A percentile compares a stretch with the other conserved stretches of the same genome.
phyloP scores from a whole-genome alignment of 1,139 yeast genomes.

The Meyerozyma sp. region DNA sequence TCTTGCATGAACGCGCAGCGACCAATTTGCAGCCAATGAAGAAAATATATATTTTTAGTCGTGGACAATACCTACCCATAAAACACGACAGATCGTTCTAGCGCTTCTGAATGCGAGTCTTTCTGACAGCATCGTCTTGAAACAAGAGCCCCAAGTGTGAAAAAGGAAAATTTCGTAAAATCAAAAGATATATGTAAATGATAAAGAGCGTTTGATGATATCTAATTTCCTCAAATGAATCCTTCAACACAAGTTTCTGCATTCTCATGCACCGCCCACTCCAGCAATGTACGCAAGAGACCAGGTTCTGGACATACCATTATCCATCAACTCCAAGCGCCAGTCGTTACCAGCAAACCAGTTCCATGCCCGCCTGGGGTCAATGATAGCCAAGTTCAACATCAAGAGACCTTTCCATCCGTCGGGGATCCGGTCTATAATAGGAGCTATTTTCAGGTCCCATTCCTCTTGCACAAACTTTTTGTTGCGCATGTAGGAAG shows the following conservation, averaged over 20 bases:
- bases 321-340: conserved; percentile 34
- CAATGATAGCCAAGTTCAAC: conserved; percentile 33
- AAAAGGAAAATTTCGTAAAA: too few relatives aligned
- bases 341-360: conserved; percentile 38
- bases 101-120: background rate
- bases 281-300: conserved; percentile 34
- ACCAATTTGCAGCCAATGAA: too few relatives aligned
- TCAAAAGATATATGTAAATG: too few relatives aligned
- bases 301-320: conserved; percentile 45
- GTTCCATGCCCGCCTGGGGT: conserved; percentile 31
- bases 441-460: conserved; percentile 29
- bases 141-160: too few relatives aligned
- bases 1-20: too few relatives aligned
- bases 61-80: too few relatives aligned
- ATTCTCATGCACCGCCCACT: background rate
- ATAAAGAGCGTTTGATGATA: too few relatives aligned
- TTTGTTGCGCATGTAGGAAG: conserved; percentile 32
- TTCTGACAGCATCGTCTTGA: background rate
- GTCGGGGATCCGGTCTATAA: conserved; percentile 34
- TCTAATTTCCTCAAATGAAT: too few relatives aligned
- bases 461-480: conserved; percentile 40
- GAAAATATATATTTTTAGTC: too few relatives aligned
- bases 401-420: conserved; percentile 44
- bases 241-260: too few relatives aligned
- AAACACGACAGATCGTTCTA: too few relatives aligned